These are phyloP conservation scores for Populus hybrid DNA, from an alignment of 441 rosid species.

Conservation along the genomic window DNA sequence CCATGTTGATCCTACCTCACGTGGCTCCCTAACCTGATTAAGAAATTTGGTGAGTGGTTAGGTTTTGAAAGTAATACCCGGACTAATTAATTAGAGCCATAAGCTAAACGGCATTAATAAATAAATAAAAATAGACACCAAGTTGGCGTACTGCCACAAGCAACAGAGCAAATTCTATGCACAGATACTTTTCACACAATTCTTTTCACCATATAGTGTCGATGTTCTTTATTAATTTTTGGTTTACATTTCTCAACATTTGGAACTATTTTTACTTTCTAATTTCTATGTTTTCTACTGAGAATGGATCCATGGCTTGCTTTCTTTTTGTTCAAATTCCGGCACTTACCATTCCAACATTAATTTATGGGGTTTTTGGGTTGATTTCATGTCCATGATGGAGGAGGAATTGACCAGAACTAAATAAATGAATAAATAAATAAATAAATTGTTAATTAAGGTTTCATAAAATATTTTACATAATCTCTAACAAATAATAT, in stretches of 20 bases:
- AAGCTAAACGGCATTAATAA: neutral
- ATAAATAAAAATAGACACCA: neutral
- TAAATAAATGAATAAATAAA: too few relatives aligned
- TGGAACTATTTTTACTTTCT: neutral
- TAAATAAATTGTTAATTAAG: too few relatives aligned
- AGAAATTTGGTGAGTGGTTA: slow-evolving; percentile 33
- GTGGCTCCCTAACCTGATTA: slow-evolving; percentile 35
- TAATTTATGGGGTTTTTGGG: too few relatives aligned
- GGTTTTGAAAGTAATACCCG: slow-evolving; percentile 24
- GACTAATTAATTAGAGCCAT: neutral
- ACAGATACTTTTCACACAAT: slow-evolving; percentile 2
- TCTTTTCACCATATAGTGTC: too few relatives aligned
- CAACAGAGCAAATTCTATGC: neutral
- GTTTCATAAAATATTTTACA: too few relatives aligned
- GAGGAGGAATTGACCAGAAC: too few relatives aligned
- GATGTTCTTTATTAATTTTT: too few relatives aligned
- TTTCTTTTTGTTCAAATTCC: too few relatives aligned
- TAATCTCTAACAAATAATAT: too few relatives aligned
- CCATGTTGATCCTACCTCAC: slow-evolving; percentile 29
- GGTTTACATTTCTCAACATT: too few relatives aligned
- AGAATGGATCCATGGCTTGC: neutral
- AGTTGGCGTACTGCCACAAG: neutral
- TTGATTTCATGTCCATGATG: too few relatives aligned
- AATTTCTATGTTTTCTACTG: neutral
- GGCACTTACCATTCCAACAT: too few relatives aligned